These are phyloP conservation scores for Vicia faba DNA, from an alignment of 306 rosid species.

Conservation along the genomic window DNA sequence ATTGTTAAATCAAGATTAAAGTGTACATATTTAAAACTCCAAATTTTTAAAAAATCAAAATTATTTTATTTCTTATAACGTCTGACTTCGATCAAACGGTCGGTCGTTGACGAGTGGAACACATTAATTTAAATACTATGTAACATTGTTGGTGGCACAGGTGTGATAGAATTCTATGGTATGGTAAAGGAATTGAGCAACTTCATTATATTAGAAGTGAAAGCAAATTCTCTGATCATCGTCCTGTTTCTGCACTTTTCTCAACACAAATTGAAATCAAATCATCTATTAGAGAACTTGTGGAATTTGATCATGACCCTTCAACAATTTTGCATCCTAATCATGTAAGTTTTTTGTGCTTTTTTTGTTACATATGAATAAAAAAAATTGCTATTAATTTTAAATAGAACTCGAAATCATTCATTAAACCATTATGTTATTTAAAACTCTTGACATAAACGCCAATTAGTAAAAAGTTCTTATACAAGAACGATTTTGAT, in stretches of 20 bases:
- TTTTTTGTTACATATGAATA: neutral
- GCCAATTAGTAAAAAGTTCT: too few species aligned
- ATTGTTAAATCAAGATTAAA: neutral
- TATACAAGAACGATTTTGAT: too few species aligned
- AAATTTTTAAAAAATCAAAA: neutral
- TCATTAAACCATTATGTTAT: too few species aligned
- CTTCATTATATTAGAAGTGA: constrained; percentile 83
- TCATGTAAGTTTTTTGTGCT: constrained; percentile 49
- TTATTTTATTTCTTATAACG: too few species aligned
- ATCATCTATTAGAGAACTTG: constrained; percentile 47
- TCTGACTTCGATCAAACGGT: too few species aligned
- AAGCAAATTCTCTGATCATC: constrained; percentile 93
- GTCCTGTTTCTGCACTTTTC: constrained; percentile 91
- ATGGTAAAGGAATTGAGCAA: constrained; percentile 86
- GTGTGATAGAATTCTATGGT: constrained; percentile 96
- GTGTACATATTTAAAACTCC: neutral
- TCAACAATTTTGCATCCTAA: constrained; percentile 43
- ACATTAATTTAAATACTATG: too few species aligned
- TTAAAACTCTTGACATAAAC: too few species aligned
- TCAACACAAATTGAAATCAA: constrained; percentile 68
- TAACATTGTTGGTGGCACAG: constrained; percentile 40
- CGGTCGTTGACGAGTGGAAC: too few species aligned
- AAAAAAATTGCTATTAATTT: neutral
- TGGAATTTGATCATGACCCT: constrained; percentile 36
- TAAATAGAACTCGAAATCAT: neutral